phyloP scores from a whole-genome alignment of 2,329 filamentous ascomycete genomes.

The Elsinoe batatas region DNA sequence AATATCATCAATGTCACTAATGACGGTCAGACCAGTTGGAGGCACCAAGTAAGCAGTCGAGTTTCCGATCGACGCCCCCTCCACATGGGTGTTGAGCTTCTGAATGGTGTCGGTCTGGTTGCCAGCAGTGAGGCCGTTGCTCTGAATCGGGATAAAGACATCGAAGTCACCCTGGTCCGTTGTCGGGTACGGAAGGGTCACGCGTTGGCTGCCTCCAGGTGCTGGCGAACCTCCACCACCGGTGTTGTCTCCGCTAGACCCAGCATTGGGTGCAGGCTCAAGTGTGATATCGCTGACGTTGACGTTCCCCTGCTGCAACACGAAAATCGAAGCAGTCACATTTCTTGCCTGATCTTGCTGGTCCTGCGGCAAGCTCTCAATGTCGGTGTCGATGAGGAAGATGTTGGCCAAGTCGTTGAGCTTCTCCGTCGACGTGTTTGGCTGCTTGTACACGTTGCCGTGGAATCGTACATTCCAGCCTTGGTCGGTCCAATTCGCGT shows the following conservation, averaged over 20 bases:
- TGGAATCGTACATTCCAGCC: constrained; percentile 70
- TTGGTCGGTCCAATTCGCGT: constrained; percentile 66
- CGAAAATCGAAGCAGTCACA: constrained; percentile 60
- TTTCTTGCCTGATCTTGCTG: constrained; percentile 62
- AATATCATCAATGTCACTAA: constrained; percentile 74
- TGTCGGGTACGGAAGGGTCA: constrained; percentile 56
- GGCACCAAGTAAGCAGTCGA: constrained; percentile 69
- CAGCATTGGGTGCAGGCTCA: constrained; percentile 47
- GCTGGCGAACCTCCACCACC: constrained; percentile 43
- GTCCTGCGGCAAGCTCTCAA: constrained; percentile 48
- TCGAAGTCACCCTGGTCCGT: constrained; percentile 64
- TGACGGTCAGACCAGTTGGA: constrained; percentile 56
- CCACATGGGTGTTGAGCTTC: constrained; percentile 56
- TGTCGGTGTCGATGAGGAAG: constrained; percentile 57
- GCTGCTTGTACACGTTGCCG: constrained; percentile 73
- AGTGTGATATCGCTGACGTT: constrained; percentile 54
- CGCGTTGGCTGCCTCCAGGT: constrained; percentile 51
- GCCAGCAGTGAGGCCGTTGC: constrained; percentile 51
- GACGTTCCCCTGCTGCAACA: constrained; percentile 59
- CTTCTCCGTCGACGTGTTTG: constrained; percentile 54
- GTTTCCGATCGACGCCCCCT: constrained; percentile 57
- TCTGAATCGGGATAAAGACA: constrained; percentile 54
- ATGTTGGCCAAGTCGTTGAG: constrained; percentile 60
- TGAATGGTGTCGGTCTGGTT: constrained; percentile 57
- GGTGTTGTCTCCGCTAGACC: constrained; percentile 39